These are phyloP conservation scores for Leccinum rimulosum DNA, from an alignment of 768 basidiomycete genomes.

Conservation along the genomic window DNA sequence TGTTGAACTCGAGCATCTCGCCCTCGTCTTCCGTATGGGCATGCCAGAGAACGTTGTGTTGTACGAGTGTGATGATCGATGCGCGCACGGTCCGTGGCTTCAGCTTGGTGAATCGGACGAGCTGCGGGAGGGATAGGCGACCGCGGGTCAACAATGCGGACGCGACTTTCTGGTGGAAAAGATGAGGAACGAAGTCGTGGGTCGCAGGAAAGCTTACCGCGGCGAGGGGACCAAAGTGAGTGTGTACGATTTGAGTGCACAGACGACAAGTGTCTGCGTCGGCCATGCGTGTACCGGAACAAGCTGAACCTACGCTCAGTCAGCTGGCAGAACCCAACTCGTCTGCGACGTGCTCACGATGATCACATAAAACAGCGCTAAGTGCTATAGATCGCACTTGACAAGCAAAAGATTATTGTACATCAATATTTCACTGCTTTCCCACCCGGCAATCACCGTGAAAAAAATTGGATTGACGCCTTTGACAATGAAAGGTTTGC, in stretches of 20 bases:
- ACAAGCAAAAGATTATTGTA: background rate
- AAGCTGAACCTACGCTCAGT: background rate
- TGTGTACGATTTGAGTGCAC: conserved; percentile 59
- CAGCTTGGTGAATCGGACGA: conserved; percentile 67
- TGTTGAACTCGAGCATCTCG: conserved; percentile 78
- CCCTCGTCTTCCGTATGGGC: conserved; percentile 66
- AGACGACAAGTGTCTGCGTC: conserved; percentile 60
- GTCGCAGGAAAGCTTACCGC: conserved; percentile 45
- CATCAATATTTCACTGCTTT: conserved; percentile 1
- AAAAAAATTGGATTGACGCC: conserved; percentile 5
- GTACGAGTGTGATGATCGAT: conserved; percentile 74
- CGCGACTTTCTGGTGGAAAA: conserved; percentile 57
- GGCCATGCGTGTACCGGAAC: conserved; percentile 45
- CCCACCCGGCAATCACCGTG: background rate
- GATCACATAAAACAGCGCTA: conserved; percentile 12
- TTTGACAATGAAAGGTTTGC: background rate
- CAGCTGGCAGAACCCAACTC: background rate
- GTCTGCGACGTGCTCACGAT: background rate
- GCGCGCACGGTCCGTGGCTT: conserved; percentile 68
- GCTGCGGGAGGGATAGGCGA: conserved; percentile 67
- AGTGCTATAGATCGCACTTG: background rate
- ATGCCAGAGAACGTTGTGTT: conserved; percentile 93
- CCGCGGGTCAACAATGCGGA: conserved; percentile 76
- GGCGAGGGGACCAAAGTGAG: conserved; percentile 64
- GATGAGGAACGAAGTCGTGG: conserved; percentile 1